Evolutionary conservation across 1,284 basidiomycete species (phyloP), one percentile per base, ranked within the genome.

Genomic region (Ceraceosorus guamensis): DNA sequence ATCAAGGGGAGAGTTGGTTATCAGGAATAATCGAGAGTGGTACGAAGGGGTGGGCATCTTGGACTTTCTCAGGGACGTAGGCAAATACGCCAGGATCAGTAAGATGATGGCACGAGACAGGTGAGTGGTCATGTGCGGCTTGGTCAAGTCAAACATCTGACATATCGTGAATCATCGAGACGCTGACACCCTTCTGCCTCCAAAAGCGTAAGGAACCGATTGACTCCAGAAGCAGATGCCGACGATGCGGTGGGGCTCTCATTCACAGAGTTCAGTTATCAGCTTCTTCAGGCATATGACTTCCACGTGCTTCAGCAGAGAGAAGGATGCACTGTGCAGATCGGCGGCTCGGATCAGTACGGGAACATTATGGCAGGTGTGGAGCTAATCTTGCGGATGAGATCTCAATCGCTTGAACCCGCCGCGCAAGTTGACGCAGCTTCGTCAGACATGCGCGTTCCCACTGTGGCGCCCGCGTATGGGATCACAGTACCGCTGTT

Each of bases 311-410:
- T 99, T 1, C 81, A 92, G 77, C 33, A n/a, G 5, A 76, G 81
- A 32, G 80, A 83, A 50, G 79, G 79, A 0, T 97, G 93, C 77
- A 84, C 84, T 1, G 82, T 97, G 46, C 95, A 99, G 77, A 78
- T 98, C 45, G 95, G 95, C 48, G 95, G 95, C 3, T 91, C 88
- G 0, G 95, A 99, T 76, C 95, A 99, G 76, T 92, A 92, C 86
- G 93, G 95, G n/a, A 98, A 98, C 75, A 96, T 98, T 62, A 79
- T 91, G 18, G 88, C 89, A 6, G 92, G 92, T 4, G 82, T 95
- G 35, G 90, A 96, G 56, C 82, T 96, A 46, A 91, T 96, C 66
- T 82, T 83, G 55, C 83, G 84, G 7, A 10, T 11, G 55, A 2
- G 52, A 56, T n/a, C 45, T 46, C 13, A 53, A 45, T 46, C 68